phyloP scores from a whole-genome alignment of 1,284 basidiomycete species.

The Tremellales sp. region DNA sequence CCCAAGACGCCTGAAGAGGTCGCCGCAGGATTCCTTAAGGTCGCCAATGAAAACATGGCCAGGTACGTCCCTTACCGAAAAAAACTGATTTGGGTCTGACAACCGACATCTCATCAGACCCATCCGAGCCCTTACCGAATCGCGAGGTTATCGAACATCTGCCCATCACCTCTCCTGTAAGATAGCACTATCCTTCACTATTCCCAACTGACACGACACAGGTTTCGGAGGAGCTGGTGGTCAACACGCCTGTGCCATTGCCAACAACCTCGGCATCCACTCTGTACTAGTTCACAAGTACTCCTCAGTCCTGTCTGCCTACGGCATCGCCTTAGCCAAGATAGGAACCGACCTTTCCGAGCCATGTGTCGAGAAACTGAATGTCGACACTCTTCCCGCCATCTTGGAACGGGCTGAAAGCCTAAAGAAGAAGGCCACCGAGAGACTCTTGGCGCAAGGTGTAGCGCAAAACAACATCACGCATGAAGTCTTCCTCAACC shows the following conservation, averaged over 20 bases:
- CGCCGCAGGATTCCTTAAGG: conserved; percentile 5
- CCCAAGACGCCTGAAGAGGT: conserved; percentile 5
- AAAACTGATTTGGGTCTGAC: neutral
- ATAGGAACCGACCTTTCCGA: too few species aligned
- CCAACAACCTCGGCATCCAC: conserved; percentile 4
- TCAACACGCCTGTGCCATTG: conserved; percentile 7
- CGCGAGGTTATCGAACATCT: conserved; percentile 3
- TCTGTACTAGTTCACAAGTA: conserved; percentile 5
- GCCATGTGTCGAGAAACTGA: too few species aligned
- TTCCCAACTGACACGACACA: too few species aligned
- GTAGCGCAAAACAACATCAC: conserved; percentile 34
- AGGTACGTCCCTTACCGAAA: neutral
- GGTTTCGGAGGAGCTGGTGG: conserved; percentile 10
- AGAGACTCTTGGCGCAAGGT: conserved; percentile 38
- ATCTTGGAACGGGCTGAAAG: conserved; percentile 13
- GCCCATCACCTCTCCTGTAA: conserved; percentile 3
- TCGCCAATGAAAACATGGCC: conserved; percentile 9
- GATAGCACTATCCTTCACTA: too few species aligned
- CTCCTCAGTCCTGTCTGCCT: conserved; percentile 9
- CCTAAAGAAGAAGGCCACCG: conserved; percentile 18
- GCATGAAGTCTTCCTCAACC: conserved; percentile 26
- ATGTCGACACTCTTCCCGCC: neutral
- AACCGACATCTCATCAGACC: neutral
- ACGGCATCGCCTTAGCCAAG: conserved; percentile 9
- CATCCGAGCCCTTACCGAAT: conserved; percentile 4